These are phyloP conservation scores for Jimgerdemannia lactiflua DNA, from an alignment of 192 early-diverging fungal species.

Conservation along the genomic window DNA sequence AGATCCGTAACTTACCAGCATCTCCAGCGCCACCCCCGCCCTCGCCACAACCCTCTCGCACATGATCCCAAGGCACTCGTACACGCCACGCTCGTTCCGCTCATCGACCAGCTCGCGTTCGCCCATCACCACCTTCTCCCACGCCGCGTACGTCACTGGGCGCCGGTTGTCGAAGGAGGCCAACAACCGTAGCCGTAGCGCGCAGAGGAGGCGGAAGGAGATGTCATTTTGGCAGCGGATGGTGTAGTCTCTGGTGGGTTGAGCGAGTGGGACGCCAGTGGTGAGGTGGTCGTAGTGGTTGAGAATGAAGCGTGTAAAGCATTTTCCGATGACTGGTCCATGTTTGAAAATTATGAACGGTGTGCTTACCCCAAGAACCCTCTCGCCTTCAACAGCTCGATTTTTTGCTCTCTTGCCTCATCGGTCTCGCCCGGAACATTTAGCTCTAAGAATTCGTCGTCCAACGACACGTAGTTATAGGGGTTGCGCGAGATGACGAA, in stretches of 20 bases:
- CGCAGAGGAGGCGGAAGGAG: constrained; percentile 32
- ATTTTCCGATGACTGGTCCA: too few relatives aligned
- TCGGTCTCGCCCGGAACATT: constrained; percentile 28
- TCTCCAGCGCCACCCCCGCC: constrained; percentile 8
- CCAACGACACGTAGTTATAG: constrained; percentile 47
- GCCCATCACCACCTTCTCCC: constrained; percentile 47
- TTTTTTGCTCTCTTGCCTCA: constrained; percentile 26
- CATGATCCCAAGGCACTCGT: constrained; percentile 27
- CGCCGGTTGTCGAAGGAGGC: constrained; percentile 8
- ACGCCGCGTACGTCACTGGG: constrained; percentile 25
- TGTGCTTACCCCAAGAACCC: constrained; percentile 37
- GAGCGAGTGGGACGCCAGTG: too few relatives aligned
- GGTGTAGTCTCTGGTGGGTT: background rate
- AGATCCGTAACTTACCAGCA: constrained; percentile 19
- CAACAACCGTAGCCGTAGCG: constrained; percentile 40
- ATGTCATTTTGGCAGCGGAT: background rate
- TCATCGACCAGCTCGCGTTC: constrained; percentile 35
- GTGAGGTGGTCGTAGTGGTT: too few relatives aligned
- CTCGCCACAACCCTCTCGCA: constrained; percentile 19
- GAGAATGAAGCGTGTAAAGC: too few relatives aligned
- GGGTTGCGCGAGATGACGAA: constrained; percentile 51
- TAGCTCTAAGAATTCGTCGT: constrained; percentile 42
- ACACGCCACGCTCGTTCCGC: constrained; percentile 36
- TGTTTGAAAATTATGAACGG: background rate
- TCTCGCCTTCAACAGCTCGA: constrained; percentile 34